A percentile compares a stretch with the other conserved stretches of the same genome.
phyloP scores from a whole-genome alignment of 345 rosid genomes.

The Lenwebbia sp. region DNA sequence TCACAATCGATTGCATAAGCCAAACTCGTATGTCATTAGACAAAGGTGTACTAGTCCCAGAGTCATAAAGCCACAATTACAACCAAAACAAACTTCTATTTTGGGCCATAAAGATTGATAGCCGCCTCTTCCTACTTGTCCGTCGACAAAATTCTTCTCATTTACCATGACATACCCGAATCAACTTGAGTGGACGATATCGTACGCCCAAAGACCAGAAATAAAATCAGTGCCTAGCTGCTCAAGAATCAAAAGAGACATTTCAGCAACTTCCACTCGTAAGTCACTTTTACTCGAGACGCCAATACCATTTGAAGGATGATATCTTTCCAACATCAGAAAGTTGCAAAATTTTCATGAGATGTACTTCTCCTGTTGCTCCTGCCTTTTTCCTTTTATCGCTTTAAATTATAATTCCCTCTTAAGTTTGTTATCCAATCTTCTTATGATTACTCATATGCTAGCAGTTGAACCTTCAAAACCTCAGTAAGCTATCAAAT shows the following conservation, averaged over 20 bases:
- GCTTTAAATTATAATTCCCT: neutral
- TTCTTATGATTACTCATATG: neutral
- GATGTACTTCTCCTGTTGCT: conserved; percentile 84
- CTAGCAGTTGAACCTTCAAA: conserved; percentile 53
- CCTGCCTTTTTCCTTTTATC: conserved; percentile 21
- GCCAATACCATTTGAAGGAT: neutral
- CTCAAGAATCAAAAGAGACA: neutral
- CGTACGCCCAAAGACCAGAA: neutral
- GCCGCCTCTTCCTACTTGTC: neutral
- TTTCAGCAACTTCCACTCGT: neutral
- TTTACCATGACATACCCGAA: neutral
- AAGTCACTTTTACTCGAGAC: neutral
- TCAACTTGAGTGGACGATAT: neutral
- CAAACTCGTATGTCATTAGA: neutral
- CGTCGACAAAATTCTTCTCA: neutral
- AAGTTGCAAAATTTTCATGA: conserved; percentile 21
- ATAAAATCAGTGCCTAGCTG: neutral
- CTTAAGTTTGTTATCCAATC: neutral
- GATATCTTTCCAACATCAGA: neutral
- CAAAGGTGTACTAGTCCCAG: neutral
- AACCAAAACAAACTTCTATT: neutral
- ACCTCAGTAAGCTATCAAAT: conserved; percentile 45
- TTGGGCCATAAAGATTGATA: neutral
- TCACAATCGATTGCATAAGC: too few species aligned
- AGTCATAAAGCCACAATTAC: neutral